phyloP scores from a whole-genome alignment of 2,329 filamentous ascomycete species.

The Stagonosporopsis cucurbitacearum region DNA sequence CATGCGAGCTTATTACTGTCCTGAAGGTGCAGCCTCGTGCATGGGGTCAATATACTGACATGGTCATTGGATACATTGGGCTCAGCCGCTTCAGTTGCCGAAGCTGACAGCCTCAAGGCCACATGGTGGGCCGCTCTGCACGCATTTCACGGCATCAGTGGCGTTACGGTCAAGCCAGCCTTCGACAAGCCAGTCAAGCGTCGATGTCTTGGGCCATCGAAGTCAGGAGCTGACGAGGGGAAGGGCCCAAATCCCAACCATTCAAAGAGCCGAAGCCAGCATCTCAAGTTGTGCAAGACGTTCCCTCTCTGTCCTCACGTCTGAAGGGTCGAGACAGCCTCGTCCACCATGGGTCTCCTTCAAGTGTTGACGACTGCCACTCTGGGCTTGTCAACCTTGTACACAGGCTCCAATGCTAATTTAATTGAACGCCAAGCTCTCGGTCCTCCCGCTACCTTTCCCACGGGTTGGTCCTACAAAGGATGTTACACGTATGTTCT shows the following conservation, averaged over 20 bases:
- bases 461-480: conserved; percentile 30
- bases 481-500: conserved; percentile 39
- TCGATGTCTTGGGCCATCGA: not conserved
- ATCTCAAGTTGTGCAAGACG: not conserved
- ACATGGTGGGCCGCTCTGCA: not conserved
- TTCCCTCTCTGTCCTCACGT: not conserved
- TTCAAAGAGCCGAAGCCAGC: conserved; percentile 5
- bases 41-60: not conserved
- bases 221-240: conserved; percentile 1
- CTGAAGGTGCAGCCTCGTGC: not conserved
- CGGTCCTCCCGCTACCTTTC: conserved; percentile 1
- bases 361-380: not conserved
- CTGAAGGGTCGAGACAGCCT: not conserved
- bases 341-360: conserved; percentile 10
- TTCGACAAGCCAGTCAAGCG: not conserved
- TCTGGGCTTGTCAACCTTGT: conserved; percentile 12
- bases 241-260: not conserved
- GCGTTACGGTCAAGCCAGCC: not conserved
- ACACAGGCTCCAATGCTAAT: not conserved
- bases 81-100: not conserved
- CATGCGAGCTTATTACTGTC: not conserved
- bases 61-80: conserved; percentile 1
- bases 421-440: conserved; percentile 11
- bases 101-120: conserved; percentile 1
- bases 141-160: not conserved